phyloP scores from a whole-genome alignment of 176 grass and related monocot species.

The Cenchrus fungigraminus region DNA sequence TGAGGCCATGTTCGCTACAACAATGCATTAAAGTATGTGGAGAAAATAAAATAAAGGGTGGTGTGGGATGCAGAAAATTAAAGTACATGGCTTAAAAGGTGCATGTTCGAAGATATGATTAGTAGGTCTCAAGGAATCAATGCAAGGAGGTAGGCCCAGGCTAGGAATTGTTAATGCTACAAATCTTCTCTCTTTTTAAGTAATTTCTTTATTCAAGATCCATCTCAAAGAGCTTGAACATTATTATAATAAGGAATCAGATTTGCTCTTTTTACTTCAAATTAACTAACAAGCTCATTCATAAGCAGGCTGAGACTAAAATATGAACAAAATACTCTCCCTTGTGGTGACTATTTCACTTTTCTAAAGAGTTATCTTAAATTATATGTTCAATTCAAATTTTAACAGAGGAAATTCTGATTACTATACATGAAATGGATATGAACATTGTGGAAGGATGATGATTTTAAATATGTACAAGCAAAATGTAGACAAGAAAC shows the following conservation, averaged over 20 bases:
- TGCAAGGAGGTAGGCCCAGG: background rate
- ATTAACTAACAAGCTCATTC: background rate
- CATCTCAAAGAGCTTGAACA: background rate
- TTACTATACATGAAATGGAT: background rate
- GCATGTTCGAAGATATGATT: constrained; percentile 39
- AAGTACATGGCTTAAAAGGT: constrained; percentile 18
- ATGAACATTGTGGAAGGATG: background rate
- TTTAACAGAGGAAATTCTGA: background rate
- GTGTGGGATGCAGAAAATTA: constrained; percentile 5
- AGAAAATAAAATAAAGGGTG: background rate
- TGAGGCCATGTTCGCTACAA: no score
- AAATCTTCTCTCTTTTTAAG: background rate
- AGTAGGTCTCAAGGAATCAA: constrained; percentile 42
- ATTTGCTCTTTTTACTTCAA: constrained; percentile 14
- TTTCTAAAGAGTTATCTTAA: background rate
- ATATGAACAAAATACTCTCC: background rate
- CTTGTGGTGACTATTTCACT: background rate
- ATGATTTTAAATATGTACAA: background rate
- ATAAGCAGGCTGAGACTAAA: background rate
- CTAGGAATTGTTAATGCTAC: constrained; percentile 34
- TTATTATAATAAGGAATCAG: background rate
- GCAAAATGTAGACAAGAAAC: background rate
- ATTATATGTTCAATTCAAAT: background rate
- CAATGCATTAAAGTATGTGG: constrained; percentile 5
- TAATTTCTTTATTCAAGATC: background rate